Evolutionary conservation across 441 rosid species (phyloP).

Genomic region (Erodium moschatum): DNA sequence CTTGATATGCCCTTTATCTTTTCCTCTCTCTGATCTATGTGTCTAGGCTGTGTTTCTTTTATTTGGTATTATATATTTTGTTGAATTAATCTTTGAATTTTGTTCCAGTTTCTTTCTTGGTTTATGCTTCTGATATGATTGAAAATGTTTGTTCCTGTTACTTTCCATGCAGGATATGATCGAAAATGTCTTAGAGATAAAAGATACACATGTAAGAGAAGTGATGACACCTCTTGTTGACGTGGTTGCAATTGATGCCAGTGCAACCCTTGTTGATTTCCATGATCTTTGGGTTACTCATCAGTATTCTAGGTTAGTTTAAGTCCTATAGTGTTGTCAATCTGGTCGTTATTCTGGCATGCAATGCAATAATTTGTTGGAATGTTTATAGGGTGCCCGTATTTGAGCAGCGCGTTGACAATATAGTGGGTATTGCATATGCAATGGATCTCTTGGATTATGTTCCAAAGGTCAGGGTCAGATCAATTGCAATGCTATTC

Average conservation of each 20-base stretch:
- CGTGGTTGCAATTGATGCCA: slow-evolving; percentile 89
- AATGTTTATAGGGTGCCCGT: slow-evolving; percentile 76
- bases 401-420: slow-evolving; percentile 98
- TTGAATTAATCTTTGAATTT: background rate
- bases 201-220: slow-evolving; percentile 95
- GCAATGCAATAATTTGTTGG: slow-evolving; percentile 23
- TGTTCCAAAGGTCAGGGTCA: slow-evolving; percentile 88
- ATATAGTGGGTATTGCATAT: slow-evolving; percentile 92
- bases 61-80: background rate
- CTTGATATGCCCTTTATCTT: background rate
- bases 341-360: slow-evolving; percentile 12
- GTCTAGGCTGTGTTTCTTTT: background rate
- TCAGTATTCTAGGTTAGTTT: slow-evolving; percentile 85
- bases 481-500: slow-evolving; percentile 22
- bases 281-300: slow-evolving; percentile 90
- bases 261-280: slow-evolving; percentile 76
- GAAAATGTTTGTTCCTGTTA: background rate
- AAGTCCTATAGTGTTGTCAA: slow-evolving; percentile 6
- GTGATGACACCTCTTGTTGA: slow-evolving; percentile 99
- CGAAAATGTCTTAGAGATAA: slow-evolving; percentile 96
- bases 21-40: background rate
- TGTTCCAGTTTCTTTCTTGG: no score
- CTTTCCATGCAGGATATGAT: slow-evolving; percentile 78
- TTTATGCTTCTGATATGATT: slow-evolving; percentile 16
- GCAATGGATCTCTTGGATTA: slow-evolving; percentile 97